Percentiles rank a stretch among this genome's conserved stretches.
Evolutionary conservation across 257 asterid genomes (phyloP).

Genomic region (Thymus quinquecostatus): DNA sequence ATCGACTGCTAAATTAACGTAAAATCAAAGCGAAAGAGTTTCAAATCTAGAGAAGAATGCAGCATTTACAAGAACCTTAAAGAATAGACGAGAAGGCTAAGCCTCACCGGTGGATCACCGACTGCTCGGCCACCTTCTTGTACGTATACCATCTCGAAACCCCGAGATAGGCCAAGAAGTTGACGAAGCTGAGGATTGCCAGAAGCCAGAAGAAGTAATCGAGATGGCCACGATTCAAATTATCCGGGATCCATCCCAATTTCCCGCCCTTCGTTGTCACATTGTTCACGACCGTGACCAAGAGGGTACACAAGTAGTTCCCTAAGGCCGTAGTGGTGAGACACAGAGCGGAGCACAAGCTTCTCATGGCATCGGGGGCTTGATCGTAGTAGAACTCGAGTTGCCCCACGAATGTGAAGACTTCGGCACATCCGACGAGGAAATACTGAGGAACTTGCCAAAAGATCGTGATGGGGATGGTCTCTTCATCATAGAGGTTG

Average conservation of each 20-base stretch:
- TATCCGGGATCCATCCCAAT: slow-evolving; percentile 81
- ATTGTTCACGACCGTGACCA: slow-evolving; percentile 59
- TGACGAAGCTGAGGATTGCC: slow-evolving; percentile 59
- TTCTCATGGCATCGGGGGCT: slow-evolving; percentile 90
- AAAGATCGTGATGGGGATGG: slow-evolving; percentile 72
- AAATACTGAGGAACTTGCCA: slow-evolving; percentile 94
- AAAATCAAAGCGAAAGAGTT: neutral
- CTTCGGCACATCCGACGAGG: slow-evolving; percentile 84
- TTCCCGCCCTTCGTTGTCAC: slow-evolving; percentile 52
- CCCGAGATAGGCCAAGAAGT: slow-evolving; percentile 56
- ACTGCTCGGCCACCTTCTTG: slow-evolving; percentile 57
- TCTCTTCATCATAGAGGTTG: slow-evolving; percentile 49
- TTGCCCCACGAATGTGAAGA: slow-evolving; percentile 76
- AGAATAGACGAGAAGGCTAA: neutral
- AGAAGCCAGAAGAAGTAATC: slow-evolving; percentile 79
- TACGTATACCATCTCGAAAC: slow-evolving; percentile 65
- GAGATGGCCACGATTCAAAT: slow-evolving; percentile 78
- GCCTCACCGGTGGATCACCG: neutral
- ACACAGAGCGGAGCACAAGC: slow-evolving; percentile 74
- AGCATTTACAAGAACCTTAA: slow-evolving; percentile 1
- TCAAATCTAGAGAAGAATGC: neutral
- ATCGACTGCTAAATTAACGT: neutral
- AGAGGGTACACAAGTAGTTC: slow-evolving; percentile 59
- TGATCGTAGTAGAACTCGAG: slow-evolving; percentile 86
- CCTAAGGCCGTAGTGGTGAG: slow-evolving; percentile 76